Conservation (phyloP, 257 asterid species). For the Lycium ferocissimum region DNA sequence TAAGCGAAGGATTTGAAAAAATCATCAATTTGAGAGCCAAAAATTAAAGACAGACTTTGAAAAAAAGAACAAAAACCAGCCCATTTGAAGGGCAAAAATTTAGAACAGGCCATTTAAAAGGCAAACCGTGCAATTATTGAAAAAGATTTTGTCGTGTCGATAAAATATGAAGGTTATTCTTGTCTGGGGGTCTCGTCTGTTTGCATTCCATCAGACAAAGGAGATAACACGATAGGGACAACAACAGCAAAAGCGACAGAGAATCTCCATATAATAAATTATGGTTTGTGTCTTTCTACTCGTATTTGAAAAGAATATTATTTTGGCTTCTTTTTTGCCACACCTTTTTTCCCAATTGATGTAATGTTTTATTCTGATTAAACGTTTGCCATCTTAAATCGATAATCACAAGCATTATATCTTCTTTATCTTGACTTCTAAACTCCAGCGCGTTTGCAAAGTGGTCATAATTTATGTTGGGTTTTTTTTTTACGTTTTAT, state of each 20-base stretch:
- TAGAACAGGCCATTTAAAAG: no score
- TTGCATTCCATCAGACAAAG: constrained; percentile 11
- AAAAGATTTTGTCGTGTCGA: background rate
- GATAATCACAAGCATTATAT: background rate
- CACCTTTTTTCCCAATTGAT: background rate
- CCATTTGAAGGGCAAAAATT: no score
- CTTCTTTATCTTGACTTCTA: background rate
- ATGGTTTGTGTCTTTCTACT: background rate
- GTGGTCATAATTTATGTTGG: background rate
- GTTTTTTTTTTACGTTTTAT: background rate
- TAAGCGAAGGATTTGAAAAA: no score
- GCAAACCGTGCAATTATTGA: no score
- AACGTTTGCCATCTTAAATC: background rate
- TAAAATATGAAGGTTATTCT: background rate
- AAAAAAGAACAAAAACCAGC: no score
- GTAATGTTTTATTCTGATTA: background rate
- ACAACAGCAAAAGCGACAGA: background rate
- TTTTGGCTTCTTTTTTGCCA: background rate
- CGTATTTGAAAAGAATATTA: background rate
- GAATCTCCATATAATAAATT: background rate
- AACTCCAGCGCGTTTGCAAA: background rate
- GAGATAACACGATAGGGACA: background rate
- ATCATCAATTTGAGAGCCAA: no score
- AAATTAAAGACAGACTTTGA: no score
- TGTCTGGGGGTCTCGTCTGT: background rate